A percentile compares a stretch with the other conserved stretches of the same genome.
Conservation (phyloP, 345 rosid species). For the Leavenworthia alabamica region DNA sequence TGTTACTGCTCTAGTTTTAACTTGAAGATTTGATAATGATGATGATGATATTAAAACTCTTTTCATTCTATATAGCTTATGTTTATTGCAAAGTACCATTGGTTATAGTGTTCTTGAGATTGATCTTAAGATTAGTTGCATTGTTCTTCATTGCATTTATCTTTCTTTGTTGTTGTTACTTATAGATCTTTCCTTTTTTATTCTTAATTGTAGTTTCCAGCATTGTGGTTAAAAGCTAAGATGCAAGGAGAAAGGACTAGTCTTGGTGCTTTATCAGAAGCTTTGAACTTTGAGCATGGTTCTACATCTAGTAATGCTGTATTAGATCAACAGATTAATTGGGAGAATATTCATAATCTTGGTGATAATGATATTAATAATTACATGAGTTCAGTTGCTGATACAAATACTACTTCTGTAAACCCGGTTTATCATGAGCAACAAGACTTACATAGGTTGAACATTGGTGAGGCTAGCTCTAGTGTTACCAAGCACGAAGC, state of each 20-base stretch:
- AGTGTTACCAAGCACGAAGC: slow-evolving; percentile 41
- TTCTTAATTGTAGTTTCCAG: not conserved
- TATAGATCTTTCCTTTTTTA: not conserved
- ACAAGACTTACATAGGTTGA: slow-evolving; percentile 42
- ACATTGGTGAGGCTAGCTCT: slow-evolving; percentile 32
- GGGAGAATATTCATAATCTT: slow-evolving; percentile 54
- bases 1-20: not conserved
- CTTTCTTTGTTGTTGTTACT: too few relatives aligned
- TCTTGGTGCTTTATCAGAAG: slow-evolving; percentile 64
- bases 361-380: slow-evolving; percentile 42
- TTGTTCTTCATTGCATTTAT: too few relatives aligned
- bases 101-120: too few relatives aligned
- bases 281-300: slow-evolving; percentile 69
- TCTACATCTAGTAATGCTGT: slow-evolving; percentile 57
- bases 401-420: slow-evolving; percentile 28
- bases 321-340: slow-evolving; percentile 53
- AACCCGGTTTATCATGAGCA: slow-evolving; percentile 51
- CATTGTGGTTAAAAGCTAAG: slow-evolving; percentile 28
- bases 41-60: too few relatives aligned
- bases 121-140: too few relatives aligned
- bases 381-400: slow-evolving; percentile 43
- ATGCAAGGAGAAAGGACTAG: slow-evolving; percentile 89
- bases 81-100: too few relatives aligned
- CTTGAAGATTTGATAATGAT: slow-evolving; percentile 2
- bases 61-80: too few relatives aligned